phyloP scores from a whole-genome alignment of 345 rosid genomes.

The Rhodamnia rubescens region DNA sequence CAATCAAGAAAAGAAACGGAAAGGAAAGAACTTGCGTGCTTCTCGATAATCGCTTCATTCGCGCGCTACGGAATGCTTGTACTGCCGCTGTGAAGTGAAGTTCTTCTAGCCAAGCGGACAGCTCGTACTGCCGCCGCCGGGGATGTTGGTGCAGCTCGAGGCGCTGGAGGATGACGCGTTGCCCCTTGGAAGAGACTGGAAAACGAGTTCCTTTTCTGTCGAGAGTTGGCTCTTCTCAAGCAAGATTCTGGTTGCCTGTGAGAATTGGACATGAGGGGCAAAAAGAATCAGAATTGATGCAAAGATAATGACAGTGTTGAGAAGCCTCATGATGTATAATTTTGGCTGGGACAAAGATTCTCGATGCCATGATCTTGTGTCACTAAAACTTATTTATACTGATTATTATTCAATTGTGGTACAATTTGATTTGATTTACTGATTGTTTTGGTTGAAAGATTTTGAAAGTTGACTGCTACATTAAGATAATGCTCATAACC shows the following conservation, averaged over 20 bases:
- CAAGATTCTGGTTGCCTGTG: conserved; percentile 9
- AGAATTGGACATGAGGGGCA: neutral
- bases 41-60: neutral
- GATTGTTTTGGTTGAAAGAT: neutral
- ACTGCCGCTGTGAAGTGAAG: conserved; percentile 8
- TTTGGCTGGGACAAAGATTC: neutral
- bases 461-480: conserved; percentile 22
- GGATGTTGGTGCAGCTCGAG: conserved; percentile 56
- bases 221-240: neutral
- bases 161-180: conserved; percentile 21
- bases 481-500: neutral
- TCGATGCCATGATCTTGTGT: neutral
- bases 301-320: neutral
- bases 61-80: neutral
- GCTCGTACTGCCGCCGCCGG: conserved; percentile 7
- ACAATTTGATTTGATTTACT: neutral
- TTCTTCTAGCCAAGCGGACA: conserved; percentile 36
- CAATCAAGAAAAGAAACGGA: neutral
- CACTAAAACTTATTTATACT: neutral
- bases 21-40: neutral
- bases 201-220: neutral
- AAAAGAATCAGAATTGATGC: neutral
- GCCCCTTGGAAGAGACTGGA: conserved; percentile 42
- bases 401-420: neutral
- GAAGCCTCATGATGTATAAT: neutral